phyloP scores from a whole-genome alignment of 805 yeast genomes.

The Grigorovia humatica region DNA sequence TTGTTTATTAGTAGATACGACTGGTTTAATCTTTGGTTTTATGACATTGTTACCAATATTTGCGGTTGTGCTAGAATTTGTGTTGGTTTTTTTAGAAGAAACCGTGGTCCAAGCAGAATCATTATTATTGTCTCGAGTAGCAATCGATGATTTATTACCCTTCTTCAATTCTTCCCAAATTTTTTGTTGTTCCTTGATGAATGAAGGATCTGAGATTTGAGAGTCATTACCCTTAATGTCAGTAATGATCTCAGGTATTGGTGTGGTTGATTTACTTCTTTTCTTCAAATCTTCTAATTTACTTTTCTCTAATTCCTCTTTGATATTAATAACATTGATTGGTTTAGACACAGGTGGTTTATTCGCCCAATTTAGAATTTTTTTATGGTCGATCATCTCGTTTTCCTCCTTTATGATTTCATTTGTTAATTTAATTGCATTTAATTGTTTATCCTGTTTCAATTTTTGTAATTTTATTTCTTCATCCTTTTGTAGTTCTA shows the following conservation, averaged over 20 bases:
- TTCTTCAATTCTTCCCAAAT: slow-evolving; percentile 50
- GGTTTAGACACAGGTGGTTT: slow-evolving; percentile 10
- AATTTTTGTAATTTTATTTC: slow-evolving; percentile 11
- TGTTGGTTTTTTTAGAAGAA: slow-evolving; percentile 17
- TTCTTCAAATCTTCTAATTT: background rate
- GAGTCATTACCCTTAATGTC: slow-evolving; percentile 2
- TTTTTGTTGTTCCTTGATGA: slow-evolving; percentile 25
- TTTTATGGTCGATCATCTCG: slow-evolving; percentile 12
- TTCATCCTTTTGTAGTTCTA: slow-evolving; percentile 11
- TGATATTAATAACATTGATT: slow-evolving; percentile 12
- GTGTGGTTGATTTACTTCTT: background rate
- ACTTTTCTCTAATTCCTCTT: slow-evolving; percentile 8
- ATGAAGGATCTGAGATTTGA: slow-evolving; percentile 10
- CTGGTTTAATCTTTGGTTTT: slow-evolving; percentile 9
- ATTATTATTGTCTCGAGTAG: slow-evolving; percentile 30
- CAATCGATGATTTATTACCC: slow-evolving; percentile 50
- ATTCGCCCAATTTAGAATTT: slow-evolving; percentile 25
- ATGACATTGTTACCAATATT: slow-evolving; percentile 15
- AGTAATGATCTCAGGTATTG: background rate
- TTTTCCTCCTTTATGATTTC: slow-evolving; percentile 15
- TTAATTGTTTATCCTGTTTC: slow-evolving; percentile 13
- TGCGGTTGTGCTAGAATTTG: background rate
- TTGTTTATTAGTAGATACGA: slow-evolving; percentile 2
- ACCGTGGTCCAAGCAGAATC: slow-evolving; percentile 25
- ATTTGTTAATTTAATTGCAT: slow-evolving; percentile 15